Evolutionary conservation across 2,329 filamentous ascomycete species (phyloP).

Genomic region (Hypoxylon sp.): DNA sequence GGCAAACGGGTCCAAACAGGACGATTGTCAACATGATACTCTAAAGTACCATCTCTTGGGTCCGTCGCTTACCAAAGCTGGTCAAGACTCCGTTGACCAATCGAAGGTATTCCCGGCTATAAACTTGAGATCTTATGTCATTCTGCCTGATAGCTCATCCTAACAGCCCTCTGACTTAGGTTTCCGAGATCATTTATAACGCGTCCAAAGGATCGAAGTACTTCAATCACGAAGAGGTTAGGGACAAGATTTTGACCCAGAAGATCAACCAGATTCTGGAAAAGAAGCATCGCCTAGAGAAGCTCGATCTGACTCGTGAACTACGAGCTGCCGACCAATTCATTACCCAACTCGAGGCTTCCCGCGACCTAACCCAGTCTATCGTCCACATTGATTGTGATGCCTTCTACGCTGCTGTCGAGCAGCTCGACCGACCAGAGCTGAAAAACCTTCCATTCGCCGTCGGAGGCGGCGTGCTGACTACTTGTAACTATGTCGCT

Average conservation of each 20-base stretch:
- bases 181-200: slow-evolving; percentile 97
- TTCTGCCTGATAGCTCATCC: neutral
- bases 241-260: slow-evolving; percentile 83
- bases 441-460: slow-evolving; percentile 90
- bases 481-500: slow-evolving; percentile 87
- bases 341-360: slow-evolving; percentile 81
- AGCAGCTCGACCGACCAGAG: slow-evolving; percentile 86
- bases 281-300: slow-evolving; percentile 81
- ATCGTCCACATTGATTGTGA: slow-evolving; percentile 97
- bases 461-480: slow-evolving; percentile 78
- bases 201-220: slow-evolving; percentile 96
- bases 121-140: neutral
- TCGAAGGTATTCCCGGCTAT: slow-evolving; percentile 69
- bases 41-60: slow-evolving; percentile 92
- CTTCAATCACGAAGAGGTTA: slow-evolving; percentile 89
- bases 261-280: slow-evolving; percentile 86
- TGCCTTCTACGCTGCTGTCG: slow-evolving; percentile 96
- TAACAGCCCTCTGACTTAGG: slow-evolving; percentile 59
- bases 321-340: slow-evolving; percentile 83
- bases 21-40: slow-evolving; percentile 62
- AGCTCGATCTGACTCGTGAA: slow-evolving; percentile 79
- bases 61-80: slow-evolving; percentile 92
- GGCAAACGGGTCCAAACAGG: slow-evolving; percentile 14
- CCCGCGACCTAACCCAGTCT: slow-evolving; percentile 83
- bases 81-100: slow-evolving; percentile 94